Evolutionary conservation across 2,329 filamentous ascomycete species (phyloP).

Genomic region (Monilinia laxa): DNA sequence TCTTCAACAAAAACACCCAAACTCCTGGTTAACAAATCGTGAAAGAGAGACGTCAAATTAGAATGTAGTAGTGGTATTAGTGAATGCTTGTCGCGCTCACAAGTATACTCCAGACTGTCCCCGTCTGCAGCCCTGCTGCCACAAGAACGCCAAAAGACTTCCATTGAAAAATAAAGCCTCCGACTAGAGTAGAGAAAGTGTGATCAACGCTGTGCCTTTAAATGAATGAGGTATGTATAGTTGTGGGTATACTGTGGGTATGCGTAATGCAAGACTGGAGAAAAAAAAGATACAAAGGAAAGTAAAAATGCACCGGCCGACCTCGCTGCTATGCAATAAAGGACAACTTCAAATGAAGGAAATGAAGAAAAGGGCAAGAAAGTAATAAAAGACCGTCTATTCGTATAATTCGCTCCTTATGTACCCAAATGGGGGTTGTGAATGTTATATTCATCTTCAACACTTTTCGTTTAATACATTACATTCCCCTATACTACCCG

Average conservation of each 20-base stretch:
- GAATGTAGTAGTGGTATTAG: conserved; percentile 8
- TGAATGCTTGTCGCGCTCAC: neutral
- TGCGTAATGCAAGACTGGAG: conserved; percentile 3
- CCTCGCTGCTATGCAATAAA: conserved; percentile 18
- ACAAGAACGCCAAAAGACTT: conserved; percentile 17
- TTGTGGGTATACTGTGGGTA: conserved; percentile 6
- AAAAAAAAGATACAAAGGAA: neutral
- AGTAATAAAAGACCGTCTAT: conserved; percentile 16
- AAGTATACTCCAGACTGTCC: neutral
- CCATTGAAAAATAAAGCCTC: neutral
- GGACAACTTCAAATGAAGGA: conserved; percentile 14
- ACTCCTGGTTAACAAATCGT: conserved; percentile 9
- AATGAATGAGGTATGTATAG: conserved; percentile 11
- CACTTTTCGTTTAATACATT: conserved; percentile 25
- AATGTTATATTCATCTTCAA: conserved; percentile 22
- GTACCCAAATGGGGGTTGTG: conserved; percentile 14
- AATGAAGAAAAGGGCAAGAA: neutral
- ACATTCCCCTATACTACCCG: conserved; percentile 1
- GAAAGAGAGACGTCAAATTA: conserved; percentile 20
- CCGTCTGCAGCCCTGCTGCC: conserved; percentile 7
- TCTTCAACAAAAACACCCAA: neutral
- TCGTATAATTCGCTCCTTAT: conserved; percentile 21
- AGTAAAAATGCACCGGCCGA: conserved; percentile 8
- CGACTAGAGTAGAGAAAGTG: neutral
- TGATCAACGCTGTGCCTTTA: conserved; percentile 1